These are phyloP conservation scores for Leishmania mexicana DNA, from an alignment of 208 protist species.

Conservation along the genomic window DNA sequence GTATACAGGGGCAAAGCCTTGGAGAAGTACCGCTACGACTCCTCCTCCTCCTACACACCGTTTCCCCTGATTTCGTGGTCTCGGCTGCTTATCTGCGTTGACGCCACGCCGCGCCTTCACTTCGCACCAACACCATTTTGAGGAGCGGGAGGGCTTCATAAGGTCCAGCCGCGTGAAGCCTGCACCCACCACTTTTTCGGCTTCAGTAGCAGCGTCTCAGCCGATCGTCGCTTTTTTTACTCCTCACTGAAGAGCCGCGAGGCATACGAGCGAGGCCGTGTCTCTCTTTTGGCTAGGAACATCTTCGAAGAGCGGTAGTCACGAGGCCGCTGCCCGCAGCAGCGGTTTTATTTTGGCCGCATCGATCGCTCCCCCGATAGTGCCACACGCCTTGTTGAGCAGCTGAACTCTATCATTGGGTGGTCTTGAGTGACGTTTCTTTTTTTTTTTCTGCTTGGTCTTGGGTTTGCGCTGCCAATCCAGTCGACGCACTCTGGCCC, in stretches of 20 bases:
- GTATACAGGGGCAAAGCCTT: not conserved
- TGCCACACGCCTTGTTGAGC: not conserved
- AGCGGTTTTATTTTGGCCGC: not conserved
- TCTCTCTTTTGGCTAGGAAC: not conserved
- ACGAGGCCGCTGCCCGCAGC: not conserved
- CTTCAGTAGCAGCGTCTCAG: not conserved
- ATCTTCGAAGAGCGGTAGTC: not conserved
- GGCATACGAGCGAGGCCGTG: not conserved
- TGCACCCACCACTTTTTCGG: not conserved
- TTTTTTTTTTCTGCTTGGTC: not conserved
- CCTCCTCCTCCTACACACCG: not conserved
- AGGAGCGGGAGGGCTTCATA: not conserved
- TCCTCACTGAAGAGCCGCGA: constrained; percentile 8
- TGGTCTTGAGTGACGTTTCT: not conserved
- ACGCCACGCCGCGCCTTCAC: not conserved
- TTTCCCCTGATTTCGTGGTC: not conserved
- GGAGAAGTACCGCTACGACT: not conserved
- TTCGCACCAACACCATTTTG: not conserved
- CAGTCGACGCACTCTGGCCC: not conserved
- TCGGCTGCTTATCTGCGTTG: not conserved
- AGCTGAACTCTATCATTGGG: not conserved
- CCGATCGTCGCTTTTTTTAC: not conserved
- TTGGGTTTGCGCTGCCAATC: not conserved
- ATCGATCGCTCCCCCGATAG: not conserved
- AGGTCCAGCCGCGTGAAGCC: not conserved